phyloP scores from a whole-genome alignment of 1,284 basidiomycete species.

The Fomitopsis palustris region DNA sequence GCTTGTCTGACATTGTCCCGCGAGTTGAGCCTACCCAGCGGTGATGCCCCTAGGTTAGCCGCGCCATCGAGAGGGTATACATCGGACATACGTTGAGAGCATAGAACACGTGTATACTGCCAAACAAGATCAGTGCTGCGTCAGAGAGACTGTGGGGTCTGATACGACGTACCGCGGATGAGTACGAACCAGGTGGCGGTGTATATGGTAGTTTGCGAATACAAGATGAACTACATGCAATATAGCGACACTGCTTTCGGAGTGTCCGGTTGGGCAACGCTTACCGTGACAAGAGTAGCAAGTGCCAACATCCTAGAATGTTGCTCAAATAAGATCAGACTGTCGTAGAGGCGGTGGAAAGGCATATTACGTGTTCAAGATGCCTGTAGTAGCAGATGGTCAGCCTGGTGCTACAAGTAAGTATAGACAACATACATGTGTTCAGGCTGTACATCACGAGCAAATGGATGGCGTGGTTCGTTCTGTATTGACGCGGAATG shows the following conservation, averaged over 20 bases:
- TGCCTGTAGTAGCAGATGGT: too few species aligned
- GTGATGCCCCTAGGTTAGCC: not conserved
- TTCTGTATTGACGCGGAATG: too few species aligned
- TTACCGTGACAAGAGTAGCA: not conserved
- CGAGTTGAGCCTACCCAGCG: not conserved
- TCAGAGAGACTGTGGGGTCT: not conserved
- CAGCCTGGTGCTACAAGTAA: too few species aligned
- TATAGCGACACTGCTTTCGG: too few species aligned
- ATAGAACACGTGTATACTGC: not conserved
- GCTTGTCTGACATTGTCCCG: not conserved
- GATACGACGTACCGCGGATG: not conserved
- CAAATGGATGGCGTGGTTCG: too few species aligned
- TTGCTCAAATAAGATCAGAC: not conserved
- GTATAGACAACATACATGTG: too few species aligned
- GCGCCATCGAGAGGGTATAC: not conserved
- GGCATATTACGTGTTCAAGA: not conserved
- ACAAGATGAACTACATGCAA: not conserved
- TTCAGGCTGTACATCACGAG: too few species aligned
- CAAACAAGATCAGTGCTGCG: not conserved
- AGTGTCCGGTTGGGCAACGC: too few species aligned
- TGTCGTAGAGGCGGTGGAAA: not conserved
- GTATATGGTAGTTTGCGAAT: not conserved
- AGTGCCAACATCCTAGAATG: not conserved
- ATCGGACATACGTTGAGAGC: not conserved
- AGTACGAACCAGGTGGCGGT: not conserved